A percentile compares a stretch with the other conserved stretches of the same genome.
Evolutionary conservation across 805 yeast genomes (phyloP).

Genomic region (Saturnispora mendoncae): DNA sequence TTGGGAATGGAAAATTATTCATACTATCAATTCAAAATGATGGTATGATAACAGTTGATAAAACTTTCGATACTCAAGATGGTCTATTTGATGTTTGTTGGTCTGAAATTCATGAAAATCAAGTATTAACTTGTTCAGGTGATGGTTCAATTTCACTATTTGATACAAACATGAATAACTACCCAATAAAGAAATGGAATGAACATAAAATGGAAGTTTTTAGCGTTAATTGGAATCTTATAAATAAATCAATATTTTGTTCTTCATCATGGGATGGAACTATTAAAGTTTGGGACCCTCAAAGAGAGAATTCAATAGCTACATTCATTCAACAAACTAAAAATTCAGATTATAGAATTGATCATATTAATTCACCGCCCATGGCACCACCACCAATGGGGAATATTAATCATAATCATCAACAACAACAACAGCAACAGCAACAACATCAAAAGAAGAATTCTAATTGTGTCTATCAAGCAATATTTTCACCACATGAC

Average conservation of each 20-base stretch:
- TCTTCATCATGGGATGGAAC: constrained; percentile 91
- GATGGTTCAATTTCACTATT: constrained; percentile 83
- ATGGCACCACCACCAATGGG: constrained; percentile 23
- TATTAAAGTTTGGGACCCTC: constrained; percentile 70
- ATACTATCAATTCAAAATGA: constrained; percentile 57
- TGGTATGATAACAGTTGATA: constrained; percentile 51
- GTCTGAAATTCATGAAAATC: constrained; percentile 89
- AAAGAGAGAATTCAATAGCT: constrained; percentile 43
- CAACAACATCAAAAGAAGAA: not conserved
- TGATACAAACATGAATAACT: constrained; percentile 58
- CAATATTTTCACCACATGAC: constrained; percentile 77
- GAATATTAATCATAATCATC: not conserved
- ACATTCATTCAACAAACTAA: constrained; percentile 38
- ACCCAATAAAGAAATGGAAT: constrained; percentile 63
- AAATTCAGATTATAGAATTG: constrained; percentile 16
- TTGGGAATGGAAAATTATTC: constrained; percentile 82
- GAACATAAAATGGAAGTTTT: constrained; percentile 54
- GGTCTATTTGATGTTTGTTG: constrained; percentile 82
- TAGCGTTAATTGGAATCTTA: constrained; percentile 31
- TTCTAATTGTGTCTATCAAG: constrained; percentile 61
- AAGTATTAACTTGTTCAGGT: constrained; percentile 73
- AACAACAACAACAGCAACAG: not conserved
- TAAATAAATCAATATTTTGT: constrained; percentile 49
- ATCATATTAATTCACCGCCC: constrained; percentile 23
- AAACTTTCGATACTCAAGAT: constrained; percentile 82